Base-by-base conservation (phyloP, 768 basidiomycete genomes). In the Lentinula detonsa region DNA sequence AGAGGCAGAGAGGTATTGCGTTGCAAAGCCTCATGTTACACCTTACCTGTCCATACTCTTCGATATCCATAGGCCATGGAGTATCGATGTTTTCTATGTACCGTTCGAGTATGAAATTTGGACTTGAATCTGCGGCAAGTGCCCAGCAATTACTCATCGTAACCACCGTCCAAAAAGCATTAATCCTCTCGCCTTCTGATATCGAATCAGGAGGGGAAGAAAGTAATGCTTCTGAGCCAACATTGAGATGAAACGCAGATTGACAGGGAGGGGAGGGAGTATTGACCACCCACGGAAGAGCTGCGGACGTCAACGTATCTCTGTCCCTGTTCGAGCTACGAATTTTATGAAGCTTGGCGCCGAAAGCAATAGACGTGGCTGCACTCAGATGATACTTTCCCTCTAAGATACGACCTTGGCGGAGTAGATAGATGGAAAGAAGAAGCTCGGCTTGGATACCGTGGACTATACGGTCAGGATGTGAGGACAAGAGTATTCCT, bases 351-450 rank as follows among this genome's bases (percentile, higher is more conserved):
- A 78, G 49, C 23, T 62, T 66, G 35, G 69, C 49, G 59, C 69
- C 62, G 45, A 68, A 53, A 1, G 63, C 71, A 33, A 78, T 54
- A 3, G 67, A 64, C 61, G 73, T 70, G 28, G 78, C 73, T 0
- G 78, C 72, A 59, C 72, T 70, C 46, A 71, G 71, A 52, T 72
- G 71, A 61, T 79, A 80, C 54, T 72, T 73, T 3, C 77, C 82
- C 35, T 79, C 81, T 3, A 79, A 65, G 13, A 70, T 59, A 21
- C 80, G 72, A 34, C 74, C 76, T 33, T 68, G 68, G 31, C 72
- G 70, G 61, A 79, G 76, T 67, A 82, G 76, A 63, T 78, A 80
- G 55, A 71, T 71, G 2, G 75, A 66, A 21, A 84, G 67, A 21
- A 83, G 69, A 4, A 82, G 67, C 35, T 79, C 72, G 1, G 72